Base-by-base conservation (phyloP, 148 eudicot genomes). In the Vaccinium vitisidaea region DNA sequence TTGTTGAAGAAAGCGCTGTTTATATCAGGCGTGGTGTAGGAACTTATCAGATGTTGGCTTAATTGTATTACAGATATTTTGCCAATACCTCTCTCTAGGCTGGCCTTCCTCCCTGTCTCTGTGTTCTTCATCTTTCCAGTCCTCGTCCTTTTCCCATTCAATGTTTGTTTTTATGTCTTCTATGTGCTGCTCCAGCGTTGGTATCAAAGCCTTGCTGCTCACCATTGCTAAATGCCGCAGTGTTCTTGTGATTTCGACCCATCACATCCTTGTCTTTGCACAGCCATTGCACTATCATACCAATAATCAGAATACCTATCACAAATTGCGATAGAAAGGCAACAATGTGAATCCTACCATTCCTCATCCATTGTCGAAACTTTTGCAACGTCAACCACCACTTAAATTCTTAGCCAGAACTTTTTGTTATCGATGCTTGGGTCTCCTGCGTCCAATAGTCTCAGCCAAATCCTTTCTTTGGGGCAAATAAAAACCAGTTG, bases 21-120 rank as follows among this genome's bases (percentile, higher is more conserved):
- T 73, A 73, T 73, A 18, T 71, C 77, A 73, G 48, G 50, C 50
- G 0, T 73, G 50, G 48, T 73, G 50, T 73, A 36, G 50, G 49
- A 71, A 16, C 77, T 73, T 73, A 73, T 73, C 77, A 15, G 50
- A 39, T 73, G 48, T 73, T 73, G 77, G 48, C 39, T 6, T 73
- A 73, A 73, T 73, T 16, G n/a, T 32, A 73, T 73, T 32, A 73
- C 49, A 36, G 77, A 73, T 15, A 36, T 27, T 73, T 39, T 73
- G 39, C n/a, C 49, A n/a, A 39, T 73, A 36, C 49, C 76, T 71
- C 76, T 73, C 48, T 73, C 77, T 32, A 18, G 48, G 54, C 36
- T 21, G 48, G 23, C 52, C 78, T 75, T 77, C 36, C 56, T 5
- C 36, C 8, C 56, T 49, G 48, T 18, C 32, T 77, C 58, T 48